Evolutionary conservation across 768 basidiomycete species (phyloP).

Genomic region (Lactifluus volemus): DNA sequence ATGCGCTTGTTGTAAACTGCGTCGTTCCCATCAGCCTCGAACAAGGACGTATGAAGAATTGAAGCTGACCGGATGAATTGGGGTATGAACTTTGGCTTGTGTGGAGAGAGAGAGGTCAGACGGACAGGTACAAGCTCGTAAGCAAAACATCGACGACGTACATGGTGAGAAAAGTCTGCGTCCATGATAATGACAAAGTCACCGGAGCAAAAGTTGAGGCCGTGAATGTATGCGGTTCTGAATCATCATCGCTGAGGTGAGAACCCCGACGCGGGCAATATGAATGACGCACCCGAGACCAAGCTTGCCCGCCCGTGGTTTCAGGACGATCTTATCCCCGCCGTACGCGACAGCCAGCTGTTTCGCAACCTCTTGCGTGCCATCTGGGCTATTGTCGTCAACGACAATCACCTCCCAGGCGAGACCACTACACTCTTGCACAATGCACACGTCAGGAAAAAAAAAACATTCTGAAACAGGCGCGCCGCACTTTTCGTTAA

Average conservation of each 20-base stretch:
- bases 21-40: neutral
- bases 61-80: constrained; percentile 69
- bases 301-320: constrained; percentile 83
- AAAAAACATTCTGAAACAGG: neutral
- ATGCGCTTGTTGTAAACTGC: constrained; percentile 72
- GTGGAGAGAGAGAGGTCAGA: neutral
- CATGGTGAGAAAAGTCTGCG: constrained; percentile 93
- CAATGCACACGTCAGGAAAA: constrained; percentile 13
- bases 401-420: constrained; percentile 87
- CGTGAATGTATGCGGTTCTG: constrained; percentile 90
- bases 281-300: constrained; percentile 63
- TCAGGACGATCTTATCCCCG: constrained; percentile 77
- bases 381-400: constrained; percentile 89
- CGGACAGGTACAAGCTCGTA: neutral
- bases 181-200: constrained; percentile 98
- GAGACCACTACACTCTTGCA: constrained; percentile 42
- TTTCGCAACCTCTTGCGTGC: constrained; percentile 79
- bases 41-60: neutral
- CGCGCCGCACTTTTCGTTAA: constrained; percentile 59
- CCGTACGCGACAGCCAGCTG: constrained; percentile 77
- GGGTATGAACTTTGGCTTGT: constrained; percentile 88
- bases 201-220: constrained; percentile 79
- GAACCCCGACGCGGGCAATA: neutral
- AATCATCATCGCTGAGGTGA: neutral
- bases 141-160: constrained; percentile 30